phyloP scores from a whole-genome alignment of 192 early-diverging fungal genomes.

The Fimicolochytrium jonesii region DNA sequence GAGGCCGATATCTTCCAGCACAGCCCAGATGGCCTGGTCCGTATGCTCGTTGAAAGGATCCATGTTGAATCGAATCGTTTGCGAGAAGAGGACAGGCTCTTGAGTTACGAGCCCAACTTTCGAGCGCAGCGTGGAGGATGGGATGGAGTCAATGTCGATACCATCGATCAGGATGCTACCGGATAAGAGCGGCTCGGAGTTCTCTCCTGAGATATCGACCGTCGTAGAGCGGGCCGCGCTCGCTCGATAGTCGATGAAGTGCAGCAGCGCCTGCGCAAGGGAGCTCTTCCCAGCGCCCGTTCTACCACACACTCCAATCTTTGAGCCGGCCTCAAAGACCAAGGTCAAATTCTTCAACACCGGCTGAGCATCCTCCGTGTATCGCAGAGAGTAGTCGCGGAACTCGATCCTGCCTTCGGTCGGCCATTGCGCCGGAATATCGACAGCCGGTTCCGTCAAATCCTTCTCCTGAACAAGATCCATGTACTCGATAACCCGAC shows the following conservation, averaged over 20 bases:
- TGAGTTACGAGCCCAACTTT: conserved; percentile 41
- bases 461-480: conserved; percentile 23
- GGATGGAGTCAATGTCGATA: conserved; percentile 55
- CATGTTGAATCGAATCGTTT: conserved; percentile 42
- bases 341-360: conserved; percentile 26
- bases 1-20: conserved; percentile 16
- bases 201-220: too few species aligned
- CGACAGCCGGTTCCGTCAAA: conserved; percentile 26
- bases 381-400: conserved; percentile 16
- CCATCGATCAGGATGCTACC: conserved; percentile 76
- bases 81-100: conserved; percentile 49
- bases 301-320: conserved; percentile 32
- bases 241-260: conserved; percentile 29
- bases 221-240: too few species aligned
- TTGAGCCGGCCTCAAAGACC: conserved; percentile 8
- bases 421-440: conserved; percentile 16
- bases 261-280: conserved; percentile 15
- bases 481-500: conserved; percentile 38
- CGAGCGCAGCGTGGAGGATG: conserved; percentile 48
- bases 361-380: conserved; percentile 24
- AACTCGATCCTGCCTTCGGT: conserved; percentile 9
- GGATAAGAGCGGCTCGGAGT: too few species aligned
- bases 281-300: conserved; percentile 31
- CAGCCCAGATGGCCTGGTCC: conserved; percentile 43
- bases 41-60: conserved; percentile 41